These are phyloP conservation scores for Leishmania gerbilli DNA, from an alignment of 208 protist species.

Conservation along the genomic window DNA sequence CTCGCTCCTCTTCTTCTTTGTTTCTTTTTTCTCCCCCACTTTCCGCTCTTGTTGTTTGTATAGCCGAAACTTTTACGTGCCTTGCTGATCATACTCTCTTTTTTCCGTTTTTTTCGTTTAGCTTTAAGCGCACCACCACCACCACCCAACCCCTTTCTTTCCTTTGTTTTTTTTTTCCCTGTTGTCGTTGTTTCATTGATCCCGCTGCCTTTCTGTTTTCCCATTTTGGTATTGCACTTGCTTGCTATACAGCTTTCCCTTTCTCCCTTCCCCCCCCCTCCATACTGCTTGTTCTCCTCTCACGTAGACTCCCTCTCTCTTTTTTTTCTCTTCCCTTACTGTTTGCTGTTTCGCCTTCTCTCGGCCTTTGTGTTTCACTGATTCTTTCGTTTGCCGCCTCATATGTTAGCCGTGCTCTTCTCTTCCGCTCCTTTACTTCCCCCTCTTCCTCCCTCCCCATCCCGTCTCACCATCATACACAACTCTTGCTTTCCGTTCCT, in stretches of 20 bases:
- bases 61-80: neutral
- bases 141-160: neutral
- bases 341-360: slow-evolving; percentile 5
- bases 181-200: neutral
- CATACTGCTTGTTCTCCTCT: neutral
- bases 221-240: no score
- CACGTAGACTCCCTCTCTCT: neutral
- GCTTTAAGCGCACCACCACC: no score
- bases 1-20: neutral
- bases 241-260: no score
- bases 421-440: neutral
- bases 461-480: neutral
- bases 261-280: no score
- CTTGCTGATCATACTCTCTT: neutral
- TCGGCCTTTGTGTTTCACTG: neutral
- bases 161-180: neutral
- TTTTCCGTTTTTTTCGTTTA: neutral
- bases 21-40: neutral
- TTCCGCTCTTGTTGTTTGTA: neutral
- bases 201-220: neutral
- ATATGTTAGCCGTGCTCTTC: neutral
- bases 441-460: neutral
- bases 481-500: neutral
- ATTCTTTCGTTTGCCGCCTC: neutral
- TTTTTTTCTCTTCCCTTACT: slow-evolving; percentile 1